A percentile compares a stretch with the other conserved stretches of the same genome.
Conservation (phyloP, 768 basidiomycete species). For the Hypholoma fasciculare region DNA sequence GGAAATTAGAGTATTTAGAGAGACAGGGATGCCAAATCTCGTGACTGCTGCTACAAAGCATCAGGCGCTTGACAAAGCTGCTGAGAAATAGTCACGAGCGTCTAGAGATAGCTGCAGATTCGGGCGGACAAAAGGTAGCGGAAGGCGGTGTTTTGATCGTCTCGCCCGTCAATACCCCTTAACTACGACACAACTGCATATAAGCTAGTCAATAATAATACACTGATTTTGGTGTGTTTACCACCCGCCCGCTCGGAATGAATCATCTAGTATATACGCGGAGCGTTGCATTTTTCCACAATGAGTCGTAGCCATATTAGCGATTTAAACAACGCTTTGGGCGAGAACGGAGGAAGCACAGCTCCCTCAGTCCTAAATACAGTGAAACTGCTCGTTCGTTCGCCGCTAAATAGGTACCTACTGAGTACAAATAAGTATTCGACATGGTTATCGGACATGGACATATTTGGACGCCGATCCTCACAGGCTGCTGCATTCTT, state of each 20-base stretch:
- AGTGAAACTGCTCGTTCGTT: background rate
- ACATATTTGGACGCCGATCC: slow-evolving; percentile 1
- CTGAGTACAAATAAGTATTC: background rate
- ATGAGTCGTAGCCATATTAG: background rate
- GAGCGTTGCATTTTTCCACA: slow-evolving; percentile 4
- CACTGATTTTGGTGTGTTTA: background rate
- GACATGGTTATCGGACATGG: slow-evolving; percentile 4
- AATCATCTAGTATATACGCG: background rate
- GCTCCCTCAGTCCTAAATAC: background rate
- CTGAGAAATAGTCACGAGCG: background rate
- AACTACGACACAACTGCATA: background rate
- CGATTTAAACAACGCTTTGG: background rate
- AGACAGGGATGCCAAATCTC: too few species aligned
- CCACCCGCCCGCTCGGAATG: background rate
- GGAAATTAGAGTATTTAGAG: too few species aligned
- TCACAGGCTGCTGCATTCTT: background rate
- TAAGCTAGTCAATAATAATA: background rate
- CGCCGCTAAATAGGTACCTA: background rate
- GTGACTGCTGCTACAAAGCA: background rate
- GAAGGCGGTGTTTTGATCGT: background rate
- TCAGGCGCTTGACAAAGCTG: background rate
- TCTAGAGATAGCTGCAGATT: too few species aligned
- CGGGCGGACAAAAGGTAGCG: background rate
- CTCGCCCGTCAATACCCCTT: background rate
- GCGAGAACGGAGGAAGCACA: background rate